Percentiles rank a stretch among this genome's conserved stretches.
Conservation (phyloP, 441 rosid species). For the Arabidopsis lyrata region DNA sequence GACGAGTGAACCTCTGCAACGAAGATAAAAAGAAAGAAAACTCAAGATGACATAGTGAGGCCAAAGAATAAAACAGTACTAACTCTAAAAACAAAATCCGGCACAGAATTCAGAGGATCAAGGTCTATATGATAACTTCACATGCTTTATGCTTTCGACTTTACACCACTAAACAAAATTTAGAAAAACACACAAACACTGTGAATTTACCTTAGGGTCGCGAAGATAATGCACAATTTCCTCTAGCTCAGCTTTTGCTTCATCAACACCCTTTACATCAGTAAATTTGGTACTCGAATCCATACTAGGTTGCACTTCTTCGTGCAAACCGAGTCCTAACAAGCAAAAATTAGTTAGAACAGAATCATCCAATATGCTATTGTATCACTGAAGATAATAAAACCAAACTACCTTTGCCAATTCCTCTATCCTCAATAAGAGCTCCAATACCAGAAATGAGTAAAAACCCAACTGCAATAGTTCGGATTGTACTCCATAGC, state of each 20-base stretch:
- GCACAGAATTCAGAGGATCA: too few relatives aligned
- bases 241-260: constrained; percentile 94
- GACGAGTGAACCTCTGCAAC: constrained; percentile 88
- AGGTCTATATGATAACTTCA: constrained; percentile 1
- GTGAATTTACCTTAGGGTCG: constrained; percentile 82
- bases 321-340: constrained; percentile 85
- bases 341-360: constrained; percentile 6
- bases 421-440: constrained; percentile 89
- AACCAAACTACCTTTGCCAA: constrained; percentile 70
- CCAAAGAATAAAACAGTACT: not conserved
- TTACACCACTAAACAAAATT: not conserved
- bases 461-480: constrained; percentile 77
- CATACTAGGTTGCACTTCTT: constrained; percentile 95
- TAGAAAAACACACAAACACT: not conserved
- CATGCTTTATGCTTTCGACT: not conserved
- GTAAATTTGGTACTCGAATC: constrained; percentile 88
- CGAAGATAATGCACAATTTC: constrained; percentile 98
- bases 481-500: constrained; percentile 89
- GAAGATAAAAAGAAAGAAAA: constrained; percentile 24
- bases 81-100: not conserved
- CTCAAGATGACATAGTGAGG: constrained; percentile 5
- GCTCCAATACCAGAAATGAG: constrained; percentile 93
- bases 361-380: constrained; percentile 13
- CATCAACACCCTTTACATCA: constrained; percentile 97
- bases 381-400: constrained; percentile 4